Evolutionary conservation across 495 filamentous ascomycete genomes (phyloP), one percentile per base, ranked within the genome.

Genomic region (Podospora didyma): DNA sequence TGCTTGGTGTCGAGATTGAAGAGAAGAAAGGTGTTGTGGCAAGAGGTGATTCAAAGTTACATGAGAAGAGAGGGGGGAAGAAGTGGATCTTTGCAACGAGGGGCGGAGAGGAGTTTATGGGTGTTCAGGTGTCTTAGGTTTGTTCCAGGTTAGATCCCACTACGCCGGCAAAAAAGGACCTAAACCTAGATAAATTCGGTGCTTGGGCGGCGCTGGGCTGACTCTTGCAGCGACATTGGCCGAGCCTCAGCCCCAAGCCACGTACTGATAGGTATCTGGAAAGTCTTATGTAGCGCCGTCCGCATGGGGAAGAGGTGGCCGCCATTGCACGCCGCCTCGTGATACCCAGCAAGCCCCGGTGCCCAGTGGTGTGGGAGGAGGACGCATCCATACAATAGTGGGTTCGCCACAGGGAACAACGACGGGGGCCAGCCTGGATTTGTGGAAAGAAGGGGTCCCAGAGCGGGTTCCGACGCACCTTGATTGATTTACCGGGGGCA

Each of bases 101-200:
- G n/a, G 39, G 51, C 23, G 37, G 23, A 49, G 49, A 53, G 24
- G 22, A 12, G 47, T 31, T 42, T 58, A 41, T 48, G 59, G 24
- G 22, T 22, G 47, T 31, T 42, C 58, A 41, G 48, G 59, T 69
- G 61, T 64, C 54, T 62, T 59, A 57, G 50, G 51, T 54, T 9
- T 46, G 63, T 64, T 67, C 64, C 66, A 66, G 59, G 34, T 37
- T 54, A 41, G 42, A 17, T 49, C 20, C 46, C 22, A 22, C 11
- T 7, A 34, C 24, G 47, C 34, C 34, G 31, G 49, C 46, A 52
- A 50, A 54, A 51, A 51, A 37, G 47, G 48, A 53, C n/a, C n/a
- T n/a, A 45, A 19, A 19, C 46, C 26, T 31, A 31, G 26, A 31
- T 31, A 31, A 9, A 31, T 9, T 31, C 9, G 22, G 20, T 19